Base-by-base conservation (phyloP, 2,329 filamentous ascomycete species). In the Tolypocladium nubicola region DNA sequence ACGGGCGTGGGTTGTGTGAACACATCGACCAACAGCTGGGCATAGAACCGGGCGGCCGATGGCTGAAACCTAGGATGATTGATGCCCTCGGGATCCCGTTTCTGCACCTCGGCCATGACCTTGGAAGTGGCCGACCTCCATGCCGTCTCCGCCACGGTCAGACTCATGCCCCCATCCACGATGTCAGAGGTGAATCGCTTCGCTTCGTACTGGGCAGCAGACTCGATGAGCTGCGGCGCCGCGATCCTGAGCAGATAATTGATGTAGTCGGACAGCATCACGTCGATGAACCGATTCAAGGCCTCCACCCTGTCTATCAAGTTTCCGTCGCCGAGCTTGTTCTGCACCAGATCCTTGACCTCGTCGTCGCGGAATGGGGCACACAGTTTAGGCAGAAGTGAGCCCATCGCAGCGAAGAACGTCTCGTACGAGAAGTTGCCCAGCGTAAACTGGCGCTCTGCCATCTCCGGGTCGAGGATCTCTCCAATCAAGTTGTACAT, bases 371-470 rank as follows among this genome's bases (percentile, higher is more conserved):
- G 80, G 66, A 89, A 85, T 0, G 89, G 89, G 0, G 89, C 89
- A 64, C 89, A 93, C 16, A 94, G 81, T 67, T 89, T 89, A 7
- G 89, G 89, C 53, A 94, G 76, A 52, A 94, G 79, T 2, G 82
- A 81, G 1, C 83, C 84, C 79, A 93, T 89, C 61, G 89, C 88
- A 2, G 79, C 75, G 67, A 93, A 93, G 71, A 93, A 92, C 58
- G 84, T 87, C 62, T 88, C 85, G 62, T 92, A 92, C 0, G 89
- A 92, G 68, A 93, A 93, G 54, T 82, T 83, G 16, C 89, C 88
- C 56, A 84, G 79, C 11, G 76, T 75, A 65, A 89, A 89, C 62
- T 92, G 87, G 45, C 79, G 81, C 60, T 80, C 78, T 35, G 90
- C 85, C 60, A 88, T 78, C 43, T 90, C 85, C 1, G 85, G 82